Evolutionary conservation across 2,329 filamentous ascomycete species (phyloP), one percentile per base, ranked within the genome.

Genomic region (Phialemoniopsis sp.): DNA sequence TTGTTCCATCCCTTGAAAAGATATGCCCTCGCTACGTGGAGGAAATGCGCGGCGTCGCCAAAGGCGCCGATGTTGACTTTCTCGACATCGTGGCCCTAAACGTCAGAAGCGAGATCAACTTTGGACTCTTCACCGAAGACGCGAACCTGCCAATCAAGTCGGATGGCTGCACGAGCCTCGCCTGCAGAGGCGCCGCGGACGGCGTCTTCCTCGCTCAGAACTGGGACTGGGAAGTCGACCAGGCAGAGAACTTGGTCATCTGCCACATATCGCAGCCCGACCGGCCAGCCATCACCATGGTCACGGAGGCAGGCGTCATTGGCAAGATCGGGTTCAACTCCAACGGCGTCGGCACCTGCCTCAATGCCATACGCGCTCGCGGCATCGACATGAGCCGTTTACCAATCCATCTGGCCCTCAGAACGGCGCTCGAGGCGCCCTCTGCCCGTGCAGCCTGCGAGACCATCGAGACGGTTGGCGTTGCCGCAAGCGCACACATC

Each of bases 321-420:
- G 80, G 78, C 13, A 85, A 85, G 55, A 82, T 85, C 16, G 81
- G 81, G 0, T 64, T 84, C 47, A 85, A 85, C 50, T 62, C 60
- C 13, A 51, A 55, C 0, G 77, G 79, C 1, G 76, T 85, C 0
- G 80, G 78, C 0, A 71, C 72, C 1, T 74, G 72, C 32, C 61
- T 84, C 9, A 85, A 85, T 44, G 81, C 80, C 1, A 79, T 85
- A 43, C 67, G n/a, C n/a, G n/a, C n/a, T n/a, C n/a, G n/a, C n/a
- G n/a, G n/a, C n/a, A n/a, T n/a, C n/a, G n/a, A n/a, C n/a, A n/a
- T n/a, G n/a, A n/a, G n/a, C n/a, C n/a, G n/a, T n/a, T n/a, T n/a
- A n/a, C n/a, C n/a, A n/a, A n/a, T n/a, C n/a, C n/a, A n/a, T n/a
- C n/a, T n/a, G n/a, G n/a, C n/a, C n/a, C n/a, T n/a, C n/a, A n/a